Evolutionary conservation across 2,329 filamentous ascomycete species (phyloP).

Genomic region (Neurospora sp.): DNA sequence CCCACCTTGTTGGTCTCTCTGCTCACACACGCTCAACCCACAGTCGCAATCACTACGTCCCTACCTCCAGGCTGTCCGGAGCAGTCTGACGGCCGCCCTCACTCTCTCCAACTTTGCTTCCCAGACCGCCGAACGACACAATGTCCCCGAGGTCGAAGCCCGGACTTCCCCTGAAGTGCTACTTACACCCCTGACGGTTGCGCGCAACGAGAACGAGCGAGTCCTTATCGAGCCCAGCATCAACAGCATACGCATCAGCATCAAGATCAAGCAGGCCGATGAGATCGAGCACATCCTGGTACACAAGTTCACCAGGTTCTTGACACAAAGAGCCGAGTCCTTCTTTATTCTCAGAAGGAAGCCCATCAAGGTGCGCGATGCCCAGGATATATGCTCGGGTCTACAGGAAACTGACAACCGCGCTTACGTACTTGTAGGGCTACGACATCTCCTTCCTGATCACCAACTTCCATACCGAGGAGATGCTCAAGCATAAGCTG

Average conservation of each 20-base stretch:
- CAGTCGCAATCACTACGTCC: constrained; percentile 94
- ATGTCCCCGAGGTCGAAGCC: constrained; percentile 95
- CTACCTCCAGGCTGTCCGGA: constrained; percentile 92
- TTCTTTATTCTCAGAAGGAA: constrained; percentile 96
- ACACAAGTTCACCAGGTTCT: constrained; percentile 95
- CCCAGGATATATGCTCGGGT: neutral
- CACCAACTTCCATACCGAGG: constrained; percentile 97
- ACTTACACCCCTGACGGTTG: constrained; percentile 80
- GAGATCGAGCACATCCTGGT: constrained; percentile 98
- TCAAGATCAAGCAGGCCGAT: constrained; percentile 98
- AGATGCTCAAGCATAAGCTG: constrained; percentile 98
- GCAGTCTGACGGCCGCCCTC: constrained; percentile 85
- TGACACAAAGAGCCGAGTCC: constrained; percentile 90
- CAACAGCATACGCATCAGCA: constrained; percentile 94
- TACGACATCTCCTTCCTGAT: constrained; percentile 99
- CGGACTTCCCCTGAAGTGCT: constrained; percentile 87
- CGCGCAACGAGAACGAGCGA: constrained; percentile 93
- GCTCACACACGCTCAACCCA: neutral
- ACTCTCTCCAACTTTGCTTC: constrained; percentile 96
- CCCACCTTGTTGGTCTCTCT: constrained; percentile 2
- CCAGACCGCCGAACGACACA: constrained; percentile 91
- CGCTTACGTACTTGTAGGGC: constrained; percentile 44
- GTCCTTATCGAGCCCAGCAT: constrained; percentile 94
- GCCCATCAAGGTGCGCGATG: constrained; percentile 67
- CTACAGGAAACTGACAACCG: constrained; percentile 8